A percentile compares a stretch with the other conserved stretches of the same genome.
Conservation (phyloP, 176 grass and related monocot genomes). For the Avena insularis region DNA sequence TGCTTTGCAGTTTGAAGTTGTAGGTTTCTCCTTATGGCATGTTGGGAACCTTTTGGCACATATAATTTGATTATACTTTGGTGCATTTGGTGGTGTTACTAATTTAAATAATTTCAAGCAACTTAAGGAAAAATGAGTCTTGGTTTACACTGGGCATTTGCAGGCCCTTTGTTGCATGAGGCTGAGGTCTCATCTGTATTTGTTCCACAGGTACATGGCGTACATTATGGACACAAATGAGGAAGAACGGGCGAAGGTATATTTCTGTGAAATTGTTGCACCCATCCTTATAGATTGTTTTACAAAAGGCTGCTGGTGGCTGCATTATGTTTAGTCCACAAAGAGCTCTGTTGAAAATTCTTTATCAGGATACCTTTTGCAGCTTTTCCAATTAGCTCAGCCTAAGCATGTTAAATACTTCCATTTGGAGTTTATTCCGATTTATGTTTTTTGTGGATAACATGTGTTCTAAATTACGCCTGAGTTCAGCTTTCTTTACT, state of each 20-base stretch:
- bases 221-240: conserved; percentile 99
- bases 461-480: not conserved
- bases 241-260: conserved; percentile 85
- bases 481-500: not conserved
- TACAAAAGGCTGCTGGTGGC: not conserved
- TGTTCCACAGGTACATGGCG: conserved; percentile 89
- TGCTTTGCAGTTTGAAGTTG: not conserved
- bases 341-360: not conserved
- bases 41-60: conserved; percentile 1
- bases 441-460: not conserved
- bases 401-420: conserved; percentile 4
- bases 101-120: not conserved
- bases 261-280: not conserved
- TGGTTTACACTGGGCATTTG: not conserved
- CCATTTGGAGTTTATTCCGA: not conserved
- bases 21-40: not conserved
- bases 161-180: not conserved
- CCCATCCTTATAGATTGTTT: not conserved
- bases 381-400: not conserved
- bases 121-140: not conserved
- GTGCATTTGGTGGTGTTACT: conserved; percentile 3
- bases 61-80: not conserved
- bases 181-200: not conserved
- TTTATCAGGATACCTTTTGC: conserved; percentile 1
- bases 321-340: not conserved